Evolutionary conservation across 1,284 basidiomycete species (phyloP).

Genomic region (Fereydounia khargensis): DNA sequence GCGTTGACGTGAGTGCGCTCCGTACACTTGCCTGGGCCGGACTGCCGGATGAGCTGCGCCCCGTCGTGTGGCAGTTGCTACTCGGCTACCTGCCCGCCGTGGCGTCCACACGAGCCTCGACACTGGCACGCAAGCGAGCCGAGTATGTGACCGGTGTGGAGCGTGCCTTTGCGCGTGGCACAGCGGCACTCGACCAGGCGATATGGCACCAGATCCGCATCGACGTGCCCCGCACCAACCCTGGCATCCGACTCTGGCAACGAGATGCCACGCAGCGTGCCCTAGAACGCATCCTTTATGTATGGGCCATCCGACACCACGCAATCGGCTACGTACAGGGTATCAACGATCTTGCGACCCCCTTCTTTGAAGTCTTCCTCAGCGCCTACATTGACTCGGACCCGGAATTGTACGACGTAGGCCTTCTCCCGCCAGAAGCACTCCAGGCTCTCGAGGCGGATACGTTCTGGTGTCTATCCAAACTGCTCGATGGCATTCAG

Average conservation of each 20-base stretch:
- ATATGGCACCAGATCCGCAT: constrained; percentile 57
- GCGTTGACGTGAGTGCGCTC: constrained; percentile 65
- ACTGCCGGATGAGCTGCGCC: constrained; percentile 80
- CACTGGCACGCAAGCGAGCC: constrained; percentile 80
- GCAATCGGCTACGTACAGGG: constrained; percentile 57
- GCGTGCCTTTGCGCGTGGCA: constrained; percentile 78
- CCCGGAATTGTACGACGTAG: constrained; percentile 50
- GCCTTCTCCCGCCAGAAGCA: constrained; percentile 36
- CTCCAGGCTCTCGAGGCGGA: constrained; percentile 54
- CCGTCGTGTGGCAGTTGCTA: constrained; percentile 90
- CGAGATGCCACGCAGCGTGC: constrained; percentile 50
- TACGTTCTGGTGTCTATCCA: constrained; percentile 56
- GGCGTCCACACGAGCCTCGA: constrained; percentile 71
- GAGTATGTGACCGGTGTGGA: constrained; percentile 88
- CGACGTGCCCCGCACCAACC: constrained; percentile 56
- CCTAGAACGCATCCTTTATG: constrained; percentile 54
- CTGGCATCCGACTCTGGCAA: constrained; percentile 54
- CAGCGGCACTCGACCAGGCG: constrained; percentile 41
- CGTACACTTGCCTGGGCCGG: constrained; percentile 94
- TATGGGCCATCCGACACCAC: constrained; percentile 56
- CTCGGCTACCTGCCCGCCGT: constrained; percentile 83
- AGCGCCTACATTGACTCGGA: constrained; percentile 50
- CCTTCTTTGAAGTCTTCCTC: constrained; percentile 56
- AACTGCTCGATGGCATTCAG: constrained; percentile 55
- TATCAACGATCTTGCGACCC: constrained; percentile 57